These are phyloP conservation scores for Akanthomyces uredinophilus DNA, from an alignment of 2,329 filamentous ascomycete genomes.

Conservation along the genomic window DNA sequence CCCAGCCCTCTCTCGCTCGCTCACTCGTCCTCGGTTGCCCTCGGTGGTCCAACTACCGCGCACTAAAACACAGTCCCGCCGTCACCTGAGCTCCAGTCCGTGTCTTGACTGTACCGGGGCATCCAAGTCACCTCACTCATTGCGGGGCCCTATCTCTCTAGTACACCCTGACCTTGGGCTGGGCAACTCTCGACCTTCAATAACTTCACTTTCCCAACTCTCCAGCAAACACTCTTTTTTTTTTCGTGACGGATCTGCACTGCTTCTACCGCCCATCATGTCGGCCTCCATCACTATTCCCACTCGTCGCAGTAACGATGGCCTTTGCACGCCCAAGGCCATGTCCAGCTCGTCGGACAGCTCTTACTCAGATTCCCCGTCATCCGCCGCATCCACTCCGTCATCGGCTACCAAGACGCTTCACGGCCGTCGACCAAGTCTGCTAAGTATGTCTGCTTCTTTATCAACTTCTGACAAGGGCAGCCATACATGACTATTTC, in stretches of 20 bases:
- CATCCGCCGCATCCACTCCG: constrained; percentile 54
- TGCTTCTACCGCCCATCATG: constrained; percentile 37
- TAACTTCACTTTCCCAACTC: constrained; percentile 1
- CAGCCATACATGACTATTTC: background rate
- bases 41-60: background rate
- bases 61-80: background rate
- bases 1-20: background rate
- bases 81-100: constrained; percentile 9
- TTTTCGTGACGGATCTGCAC: background rate
- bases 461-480: background rate
- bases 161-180: background rate
- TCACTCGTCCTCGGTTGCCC: background rate
- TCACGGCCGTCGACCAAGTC: constrained; percentile 55
- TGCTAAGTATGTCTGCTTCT: constrained; percentile 46
- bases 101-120: background rate
- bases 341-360: constrained; percentile 41
- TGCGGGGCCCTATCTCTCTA: constrained; percentile 9
- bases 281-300: constrained; percentile 69
- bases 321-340: constrained; percentile 39
- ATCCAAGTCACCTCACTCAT: constrained; percentile 3
- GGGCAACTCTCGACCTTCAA: constrained; percentile 13
- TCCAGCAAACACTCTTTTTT: background rate
- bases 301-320: constrained; percentile 32
- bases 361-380: constrained; percentile 36
- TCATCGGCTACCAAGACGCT: constrained; percentile 44